Evolutionary conservation across 257 asterid genomes (phyloP), one percentile per base, ranked within the genome.

Genomic region (Primulina huaijiensis): DNA sequence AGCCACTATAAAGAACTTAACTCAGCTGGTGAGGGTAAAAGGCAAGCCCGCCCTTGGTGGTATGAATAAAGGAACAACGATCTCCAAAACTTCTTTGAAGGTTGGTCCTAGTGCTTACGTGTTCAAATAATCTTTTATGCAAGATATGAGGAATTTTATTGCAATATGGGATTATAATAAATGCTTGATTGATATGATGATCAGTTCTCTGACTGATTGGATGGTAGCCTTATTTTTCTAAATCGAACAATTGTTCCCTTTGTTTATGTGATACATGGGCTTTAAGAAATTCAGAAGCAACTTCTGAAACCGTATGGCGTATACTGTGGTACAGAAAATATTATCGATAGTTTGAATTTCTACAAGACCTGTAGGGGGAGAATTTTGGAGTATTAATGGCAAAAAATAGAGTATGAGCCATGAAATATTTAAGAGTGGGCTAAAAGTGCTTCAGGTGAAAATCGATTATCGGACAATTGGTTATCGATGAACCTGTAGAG

Each of bases 1-100:
- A 3, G 97, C 99, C 76, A 89, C 97, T 61, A 60, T 94, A 43
- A 94, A 94, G 85, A 94, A 86, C 85, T 79, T 94, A 75, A 90
- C 96, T 74, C 96, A 84, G 84, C 71, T 94, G 76, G 89, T 89
- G 67, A 83, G 99, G 80, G 82, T 86, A 70, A 89, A 85, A 85
- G 78, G 83, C 82, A 93, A 90, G 69, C 76, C 79, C 60, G 57
- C 81, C 53, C 81, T 74, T 62, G 73, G 76, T 62, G 88, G 87
- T 74, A 82, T 93, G 64, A 78, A 83, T 75, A 94, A 86, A 84
- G 96, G 96, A 78, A 71, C 91, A 53, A 21, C 82, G 67, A 72
- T 84, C 76, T 43, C 90, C 80, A 94, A 90, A 85, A 84, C 89
- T 75, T 82, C 94, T 25, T 81, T 97, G 7, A 94, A 94, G 97